Evolutionary conservation across 345 rosid genomes (phyloP).

Genomic region (Eucalyptus marginata): DNA sequence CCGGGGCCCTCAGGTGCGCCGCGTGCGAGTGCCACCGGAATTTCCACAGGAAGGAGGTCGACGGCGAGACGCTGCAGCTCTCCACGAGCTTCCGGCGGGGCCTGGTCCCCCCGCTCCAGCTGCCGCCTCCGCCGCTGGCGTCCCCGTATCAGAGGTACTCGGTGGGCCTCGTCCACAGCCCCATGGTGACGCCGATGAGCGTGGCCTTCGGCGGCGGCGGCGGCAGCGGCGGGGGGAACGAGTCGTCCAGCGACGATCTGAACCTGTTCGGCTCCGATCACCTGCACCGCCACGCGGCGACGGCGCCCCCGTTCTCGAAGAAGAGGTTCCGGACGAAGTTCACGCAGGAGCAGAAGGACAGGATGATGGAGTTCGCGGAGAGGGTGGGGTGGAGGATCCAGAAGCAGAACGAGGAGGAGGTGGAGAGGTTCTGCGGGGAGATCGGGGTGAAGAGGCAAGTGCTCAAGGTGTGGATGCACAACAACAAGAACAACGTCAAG

Average conservation of each 20-base stretch:
- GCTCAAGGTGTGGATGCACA: slow-evolving; percentile 60
- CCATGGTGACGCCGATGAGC: slow-evolving; percentile 35
- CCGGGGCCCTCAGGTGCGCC: slow-evolving; percentile 81
- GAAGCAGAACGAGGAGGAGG: slow-evolving; percentile 26
- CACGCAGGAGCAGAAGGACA: slow-evolving; percentile 34
- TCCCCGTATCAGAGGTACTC: background rate
- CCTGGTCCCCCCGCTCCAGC: slow-evolving; percentile 38
- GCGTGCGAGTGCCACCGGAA: slow-evolving; percentile 97
- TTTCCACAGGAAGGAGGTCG: slow-evolving; percentile 77
- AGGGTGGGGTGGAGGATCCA: slow-evolving; percentile 38
- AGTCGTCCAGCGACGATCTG: slow-evolving; percentile 52
- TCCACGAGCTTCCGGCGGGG: background rate
- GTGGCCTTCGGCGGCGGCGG: slow-evolving; percentile 42
- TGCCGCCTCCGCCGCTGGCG: slow-evolving; percentile 36
- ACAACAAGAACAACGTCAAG: slow-evolving; percentile 53
- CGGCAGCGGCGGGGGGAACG: slow-evolving; percentile 3
- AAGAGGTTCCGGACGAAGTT: slow-evolving; percentile 46
- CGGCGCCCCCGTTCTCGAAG: slow-evolving; percentile 1
- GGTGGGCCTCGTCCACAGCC: slow-evolving; percentile 26
- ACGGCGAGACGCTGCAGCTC: background rate
- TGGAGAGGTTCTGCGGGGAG: slow-evolving; percentile 25
- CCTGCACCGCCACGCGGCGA: background rate
- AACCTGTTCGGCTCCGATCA: slow-evolving; percentile 18
- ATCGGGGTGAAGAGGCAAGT: slow-evolving; percentile 34
- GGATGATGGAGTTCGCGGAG: slow-evolving; percentile 44